Base-by-base conservation (phyloP, 140 eudicot genomes). In the Flaveria floridana region DNA sequence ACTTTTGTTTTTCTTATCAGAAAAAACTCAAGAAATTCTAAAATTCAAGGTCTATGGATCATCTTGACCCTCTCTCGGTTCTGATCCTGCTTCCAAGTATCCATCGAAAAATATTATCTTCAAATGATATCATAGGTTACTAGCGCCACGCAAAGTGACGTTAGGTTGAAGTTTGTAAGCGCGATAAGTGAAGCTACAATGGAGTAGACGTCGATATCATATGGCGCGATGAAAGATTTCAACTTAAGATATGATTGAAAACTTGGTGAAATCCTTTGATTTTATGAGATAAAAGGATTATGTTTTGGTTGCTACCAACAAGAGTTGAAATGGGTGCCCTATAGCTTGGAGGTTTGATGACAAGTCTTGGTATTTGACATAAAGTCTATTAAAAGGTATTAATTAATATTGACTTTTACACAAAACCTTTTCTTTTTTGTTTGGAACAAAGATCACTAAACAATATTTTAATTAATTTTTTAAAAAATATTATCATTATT, bases 251-350 rank as follows among this genome's bases (percentile, higher is more conserved):
- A 61, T 61, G 42, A 61, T 25, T 61, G 67, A 13, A 61, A 61
- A 61, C 67, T 61, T 25, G 65, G 42, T 26, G 67, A 61, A 61
- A 26, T 61, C 42, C 42, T 41, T 59, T 61, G 19, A 42, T 39
- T 61, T 61, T 61, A 25, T 39, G 42, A 7, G 19, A 61, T 61
- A 61, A 39, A 59, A 21, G 28, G 28, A 26, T 26, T 3, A 61
- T 61, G 66, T 61, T 61, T 23, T 61, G 13, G 42, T 61, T 52
- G 59, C 53, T 48, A 13, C 53, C 53, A 48, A 48, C 16, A 48
- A 48, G 53, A 48, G 53, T 48, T 48, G 37, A 28, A 48, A 48
- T 48, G 14, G 53, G 53, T 11, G 41, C 42, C 67, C 10, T 61
- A 3, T 21, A 21, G 23, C 23, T 21, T 21, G 67, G 67, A 61